A percentile compares a stretch with the other conserved stretches of the same genome.
These are phyloP conservation scores for Comarum palustre DNA, from an alignment of 306 rosid species.

Conservation along the genomic window DNA sequence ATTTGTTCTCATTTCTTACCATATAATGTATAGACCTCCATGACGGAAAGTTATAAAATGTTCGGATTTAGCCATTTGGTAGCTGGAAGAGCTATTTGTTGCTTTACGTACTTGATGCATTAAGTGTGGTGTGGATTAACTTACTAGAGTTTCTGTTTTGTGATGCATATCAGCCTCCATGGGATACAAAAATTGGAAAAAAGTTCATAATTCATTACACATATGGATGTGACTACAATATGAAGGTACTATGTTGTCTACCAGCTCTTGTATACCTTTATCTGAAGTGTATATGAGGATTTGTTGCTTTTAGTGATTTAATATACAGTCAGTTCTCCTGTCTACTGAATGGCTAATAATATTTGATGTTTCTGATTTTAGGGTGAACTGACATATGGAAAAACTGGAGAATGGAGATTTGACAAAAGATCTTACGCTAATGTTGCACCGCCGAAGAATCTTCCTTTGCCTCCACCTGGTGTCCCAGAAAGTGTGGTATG, in stretches of 20 bases:
- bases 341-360: conserved; percentile 11
- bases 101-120: not conserved
- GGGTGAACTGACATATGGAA: conserved; percentile 93
- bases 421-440: conserved; percentile 70
- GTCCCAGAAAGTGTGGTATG: conserved; percentile 97
- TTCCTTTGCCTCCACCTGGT: conserved; percentile 81
- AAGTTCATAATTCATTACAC: conserved; percentile 87
- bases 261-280: conserved; percentile 16
- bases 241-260: conserved; percentile 60
- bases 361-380: conserved; percentile 28
- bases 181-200: conserved; percentile 73
- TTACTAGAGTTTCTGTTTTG: conserved; percentile 26
- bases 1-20: conserved; percentile 1
- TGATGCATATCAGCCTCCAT: conserved; percentile 73
- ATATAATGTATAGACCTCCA: not conserved
- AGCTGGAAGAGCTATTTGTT: not conserved
- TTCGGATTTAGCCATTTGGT: not conserved
- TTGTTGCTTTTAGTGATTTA: too few species aligned
- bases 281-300: not conserved
- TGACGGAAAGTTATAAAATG: conserved; percentile 1
- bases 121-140: conserved; percentile 9
- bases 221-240: conserved; percentile 81
- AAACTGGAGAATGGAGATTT: conserved; percentile 99
- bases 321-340: not conserved
- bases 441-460: conserved; percentile 66